Evolutionary conservation across 2,329 filamentous ascomycete species (phyloP).

Genomic region (Apiospora phragmitis): DNA sequence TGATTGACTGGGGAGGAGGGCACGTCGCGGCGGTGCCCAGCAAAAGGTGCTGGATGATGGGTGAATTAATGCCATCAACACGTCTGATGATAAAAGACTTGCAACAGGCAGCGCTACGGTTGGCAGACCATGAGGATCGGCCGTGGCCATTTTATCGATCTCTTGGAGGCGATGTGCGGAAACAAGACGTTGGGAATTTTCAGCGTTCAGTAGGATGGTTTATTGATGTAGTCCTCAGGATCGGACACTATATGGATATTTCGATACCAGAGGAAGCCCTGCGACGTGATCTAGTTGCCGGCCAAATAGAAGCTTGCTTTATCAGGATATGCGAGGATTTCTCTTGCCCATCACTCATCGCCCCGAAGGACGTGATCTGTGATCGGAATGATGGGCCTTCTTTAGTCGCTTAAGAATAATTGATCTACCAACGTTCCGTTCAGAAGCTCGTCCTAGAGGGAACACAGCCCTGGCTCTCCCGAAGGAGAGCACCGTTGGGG

Average conservation of each 20-base stretch:
- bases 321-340: constrained; percentile 36
- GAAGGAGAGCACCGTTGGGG: constrained; percentile 73
- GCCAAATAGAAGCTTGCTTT: neutral
- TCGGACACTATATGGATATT: neutral
- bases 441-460: constrained; percentile 68
- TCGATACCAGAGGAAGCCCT: neutral
- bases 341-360: constrained; percentile 39
- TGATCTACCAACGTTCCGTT: constrained; percentile 82
- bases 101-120: no score
- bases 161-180: no score
- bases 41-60: no score
- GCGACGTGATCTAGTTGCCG: neutral
- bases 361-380: constrained; percentile 25
- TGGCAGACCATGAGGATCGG: no score
- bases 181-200: no score
- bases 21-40: no score
- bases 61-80: no score
- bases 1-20: neutral
- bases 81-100: no score
- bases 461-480: constrained; percentile 72
- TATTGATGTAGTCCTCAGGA: neutral
- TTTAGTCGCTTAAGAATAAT: constrained; percentile 33
- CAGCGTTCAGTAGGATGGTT: neutral
- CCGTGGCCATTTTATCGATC: no score
- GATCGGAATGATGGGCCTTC: constrained; percentile 35